Conservation (phyloP, 106 monocot species). For the Agapanthus africanus region DNA sequence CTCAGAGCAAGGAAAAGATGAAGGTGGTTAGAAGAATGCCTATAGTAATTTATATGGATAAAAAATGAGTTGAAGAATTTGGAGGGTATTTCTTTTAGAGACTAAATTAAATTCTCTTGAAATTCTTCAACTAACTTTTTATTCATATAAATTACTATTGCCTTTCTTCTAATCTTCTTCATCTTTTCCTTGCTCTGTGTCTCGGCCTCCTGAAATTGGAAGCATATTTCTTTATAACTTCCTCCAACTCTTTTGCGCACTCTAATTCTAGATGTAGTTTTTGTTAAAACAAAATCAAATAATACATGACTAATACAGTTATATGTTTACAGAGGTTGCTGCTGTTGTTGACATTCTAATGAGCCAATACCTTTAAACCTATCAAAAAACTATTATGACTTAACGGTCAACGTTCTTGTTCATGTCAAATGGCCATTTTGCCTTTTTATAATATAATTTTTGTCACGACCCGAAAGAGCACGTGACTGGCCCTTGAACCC, state of each 20-base stretch:
- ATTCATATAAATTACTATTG: constrained; percentile 4
- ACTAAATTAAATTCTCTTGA: neutral
- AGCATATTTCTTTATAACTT: constrained; percentile 12
- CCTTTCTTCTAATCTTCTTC: neutral
- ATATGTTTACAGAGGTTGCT: too few relatives aligned
- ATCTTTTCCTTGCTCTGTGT: neutral
- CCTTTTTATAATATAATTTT: too few relatives aligned
- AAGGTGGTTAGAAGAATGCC: neutral
- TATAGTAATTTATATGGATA: constrained; percentile 3
- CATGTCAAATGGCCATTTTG: too few relatives aligned
- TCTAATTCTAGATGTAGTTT: constrained; percentile 11
- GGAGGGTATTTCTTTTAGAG: neutral
- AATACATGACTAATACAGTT: too few relatives aligned
- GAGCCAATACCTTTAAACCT: too few relatives aligned
- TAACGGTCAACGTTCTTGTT: too few relatives aligned
- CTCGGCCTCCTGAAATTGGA: constrained; percentile 8
- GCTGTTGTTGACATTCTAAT: too few relatives aligned
- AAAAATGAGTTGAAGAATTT: constrained; percentile 11
- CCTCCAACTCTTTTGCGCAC: constrained; percentile 13
- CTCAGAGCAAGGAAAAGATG: neutral
- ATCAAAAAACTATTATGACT: too few relatives aligned
- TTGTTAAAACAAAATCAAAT: neutral
- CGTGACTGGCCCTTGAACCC: too few relatives aligned
- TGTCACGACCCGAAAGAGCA: too few relatives aligned
- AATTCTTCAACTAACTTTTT: constrained; percentile 12